These are phyloP conservation scores for Ceratocystiopsis sp. DNA, from an alignment of 2,329 filamentous ascomycete genomes.

Conservation along the genomic window DNA sequence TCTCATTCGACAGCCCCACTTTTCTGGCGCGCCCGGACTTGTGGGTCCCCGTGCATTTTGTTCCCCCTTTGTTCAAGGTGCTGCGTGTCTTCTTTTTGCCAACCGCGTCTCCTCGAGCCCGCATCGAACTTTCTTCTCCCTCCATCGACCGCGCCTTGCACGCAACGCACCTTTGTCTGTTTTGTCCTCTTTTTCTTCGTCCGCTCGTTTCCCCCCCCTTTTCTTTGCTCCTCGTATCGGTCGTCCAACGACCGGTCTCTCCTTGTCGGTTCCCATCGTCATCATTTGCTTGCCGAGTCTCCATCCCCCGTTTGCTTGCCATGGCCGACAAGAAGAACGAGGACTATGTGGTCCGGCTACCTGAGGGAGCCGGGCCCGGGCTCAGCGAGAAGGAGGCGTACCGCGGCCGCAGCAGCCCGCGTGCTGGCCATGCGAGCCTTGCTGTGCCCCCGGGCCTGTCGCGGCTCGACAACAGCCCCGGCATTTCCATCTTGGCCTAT, in stretches of 20 bases:
- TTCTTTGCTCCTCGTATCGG: not conserved
- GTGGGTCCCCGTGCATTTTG: too few relatives aligned
- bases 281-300: not conserved
- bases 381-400: slow-evolving; percentile 31
- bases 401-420: slow-evolving; percentile 24
- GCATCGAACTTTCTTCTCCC: not conserved
- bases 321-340: slow-evolving; percentile 89
- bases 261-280: slow-evolving; percentile 1
- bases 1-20: too few relatives aligned
- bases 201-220: not conserved
- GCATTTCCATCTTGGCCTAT: slow-evolving; percentile 72
- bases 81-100: slow-evolving; percentile 4
- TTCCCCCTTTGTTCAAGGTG: slow-evolving; percentile 1
- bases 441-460: slow-evolving; percentile 18
- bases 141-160: not conserved
- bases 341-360: slow-evolving; percentile 57
- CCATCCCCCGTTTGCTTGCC: slow-evolving; percentile 11
- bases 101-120: too few relatives aligned
- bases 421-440: slow-evolving; percentile 15
- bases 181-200: not conserved
- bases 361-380: slow-evolving; percentile 26
- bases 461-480: slow-evolving; percentile 55
- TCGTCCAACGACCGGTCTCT: not conserved
- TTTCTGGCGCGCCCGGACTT: too few relatives aligned
- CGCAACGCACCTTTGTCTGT: not conserved